Conservation (phyloP, 805 yeast genomes). For the Wickerhamomyces sydowiorum region DNA sequence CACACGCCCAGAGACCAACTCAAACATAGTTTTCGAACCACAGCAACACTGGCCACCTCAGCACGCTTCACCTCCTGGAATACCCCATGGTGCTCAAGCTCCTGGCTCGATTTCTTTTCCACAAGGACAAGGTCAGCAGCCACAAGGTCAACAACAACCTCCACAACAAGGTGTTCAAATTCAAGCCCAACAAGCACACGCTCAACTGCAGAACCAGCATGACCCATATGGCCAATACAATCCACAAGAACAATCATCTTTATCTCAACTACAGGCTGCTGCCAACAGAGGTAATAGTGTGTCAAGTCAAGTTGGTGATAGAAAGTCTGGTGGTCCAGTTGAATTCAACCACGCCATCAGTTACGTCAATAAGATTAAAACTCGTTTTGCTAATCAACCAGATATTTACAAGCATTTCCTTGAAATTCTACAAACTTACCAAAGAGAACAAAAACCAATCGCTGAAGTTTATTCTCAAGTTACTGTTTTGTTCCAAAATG, state of each 20-base stretch:
- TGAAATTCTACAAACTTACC: conserved; percentile 94
- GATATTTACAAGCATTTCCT: conserved; percentile 92
- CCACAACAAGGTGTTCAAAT: conserved; percentile 17
- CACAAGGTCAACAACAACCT: conserved; percentile 16
- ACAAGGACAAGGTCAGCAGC: conserved; percentile 13
- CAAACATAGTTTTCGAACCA: conserved; percentile 5
- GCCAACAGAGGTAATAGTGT: conserved; percentile 23
- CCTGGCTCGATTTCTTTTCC: conserved; percentile 8
- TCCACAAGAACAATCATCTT: conserved; percentile 14
- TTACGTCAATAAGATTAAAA: conserved; percentile 94
- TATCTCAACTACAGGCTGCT: conserved; percentile 33
- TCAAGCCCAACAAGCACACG: conserved; percentile 8
- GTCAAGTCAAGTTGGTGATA: conserved; percentile 1
- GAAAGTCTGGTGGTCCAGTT: conserved; percentile 52
- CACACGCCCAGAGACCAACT: conserved; percentile 54
- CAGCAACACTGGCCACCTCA: conserved; percentile 6
- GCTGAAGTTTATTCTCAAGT: conserved; percentile 95
- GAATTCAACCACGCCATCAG: conserved; percentile 97
- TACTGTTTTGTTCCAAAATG: conserved; percentile 78
- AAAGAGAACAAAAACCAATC: conserved; percentile 92
- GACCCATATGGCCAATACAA: conserved; percentile 8
- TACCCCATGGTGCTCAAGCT: conserved; percentile 1
- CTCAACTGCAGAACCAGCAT: conserved; percentile 14
- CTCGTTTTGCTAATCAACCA: conserved; percentile 88
- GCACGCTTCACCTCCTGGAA: conserved; percentile 4